phyloP scores from a whole-genome alignment of 2,329 filamentous ascomycete species.

The Tolypocladium tropicale region DNA sequence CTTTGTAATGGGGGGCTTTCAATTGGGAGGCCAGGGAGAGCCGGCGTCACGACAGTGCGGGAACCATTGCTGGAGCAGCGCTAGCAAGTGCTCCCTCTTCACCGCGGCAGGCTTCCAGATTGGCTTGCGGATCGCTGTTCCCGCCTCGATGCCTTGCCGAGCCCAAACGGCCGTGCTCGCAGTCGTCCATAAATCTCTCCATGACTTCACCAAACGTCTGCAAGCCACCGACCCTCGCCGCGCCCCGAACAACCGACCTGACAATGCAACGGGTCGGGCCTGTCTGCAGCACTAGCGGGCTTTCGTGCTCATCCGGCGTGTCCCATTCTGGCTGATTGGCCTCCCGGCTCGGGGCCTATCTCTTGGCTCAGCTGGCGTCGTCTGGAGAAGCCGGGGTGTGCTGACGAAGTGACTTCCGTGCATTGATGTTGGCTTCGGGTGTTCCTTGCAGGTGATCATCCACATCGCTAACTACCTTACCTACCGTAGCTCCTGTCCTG shows the following conservation, averaged over 20 bases:
- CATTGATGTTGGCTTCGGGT: background rate
- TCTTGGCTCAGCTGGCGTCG: background rate
- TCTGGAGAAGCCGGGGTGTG: background rate
- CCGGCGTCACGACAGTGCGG: background rate
- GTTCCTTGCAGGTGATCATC: background rate
- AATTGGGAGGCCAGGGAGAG: background rate
- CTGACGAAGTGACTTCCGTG: background rate
- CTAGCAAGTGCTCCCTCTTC: background rate
- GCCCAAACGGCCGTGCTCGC: background rate
- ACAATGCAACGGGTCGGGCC: background rate
- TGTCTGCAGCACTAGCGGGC: background rate
- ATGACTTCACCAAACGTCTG: no score
- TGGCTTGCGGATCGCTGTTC: background rate
- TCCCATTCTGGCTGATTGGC: no score
- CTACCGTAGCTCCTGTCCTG: background rate
- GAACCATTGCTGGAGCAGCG: background rate
- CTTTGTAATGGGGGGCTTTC: conserved; percentile 1
- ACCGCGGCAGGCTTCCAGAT: background rate
- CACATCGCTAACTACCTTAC: background rate
- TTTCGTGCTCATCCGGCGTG: no score
- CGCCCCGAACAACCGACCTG: background rate
- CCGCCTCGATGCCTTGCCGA: background rate
- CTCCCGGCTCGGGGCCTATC: background rate
- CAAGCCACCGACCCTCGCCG: no score
- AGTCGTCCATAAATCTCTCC: background rate